A percentile compares a stretch with the other conserved stretches of the same genome.
These are phyloP conservation scores for Pontederia paniculata DNA, from an alignment of 176 grass and related monocot species.

Conservation along the genomic window DNA sequence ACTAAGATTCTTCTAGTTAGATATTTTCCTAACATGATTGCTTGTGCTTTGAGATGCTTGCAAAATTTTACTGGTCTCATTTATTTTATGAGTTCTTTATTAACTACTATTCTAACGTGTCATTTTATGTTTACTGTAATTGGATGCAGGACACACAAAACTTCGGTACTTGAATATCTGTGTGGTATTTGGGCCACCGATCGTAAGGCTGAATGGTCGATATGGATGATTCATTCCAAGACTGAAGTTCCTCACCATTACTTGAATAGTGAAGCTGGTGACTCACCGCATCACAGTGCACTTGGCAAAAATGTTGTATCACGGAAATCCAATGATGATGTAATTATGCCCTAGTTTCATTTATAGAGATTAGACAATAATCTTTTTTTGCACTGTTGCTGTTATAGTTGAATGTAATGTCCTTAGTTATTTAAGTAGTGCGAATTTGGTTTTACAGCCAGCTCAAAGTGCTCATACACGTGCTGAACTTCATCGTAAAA, in stretches of 20 bases:
- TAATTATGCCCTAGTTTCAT: constrained; percentile 29
- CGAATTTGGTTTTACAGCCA: constrained; percentile 37
- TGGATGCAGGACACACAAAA: constrained; percentile 50
- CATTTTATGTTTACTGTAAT: not conserved
- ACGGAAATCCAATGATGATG: constrained; percentile 49
- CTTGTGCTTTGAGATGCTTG: too few relatives aligned
- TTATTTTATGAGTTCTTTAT: too few relatives aligned
- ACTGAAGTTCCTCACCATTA: constrained; percentile 79
- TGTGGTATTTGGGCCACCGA: constrained; percentile 55
- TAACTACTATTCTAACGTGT: too few relatives aligned
- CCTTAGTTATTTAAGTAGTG: constrained; percentile 1
- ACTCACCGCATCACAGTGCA: constrained; percentile 55
- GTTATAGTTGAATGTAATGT: not conserved
- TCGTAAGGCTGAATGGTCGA: constrained; percentile 86
- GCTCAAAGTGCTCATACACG: constrained; percentile 48
- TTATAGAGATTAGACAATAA: constrained; percentile 5
- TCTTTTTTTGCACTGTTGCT: not conserved
- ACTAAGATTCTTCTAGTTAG: too few relatives aligned
- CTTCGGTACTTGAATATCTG: constrained; percentile 69
- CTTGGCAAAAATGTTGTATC: constrained; percentile 42
- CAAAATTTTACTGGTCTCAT: too few relatives aligned
- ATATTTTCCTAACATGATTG: too few relatives aligned
- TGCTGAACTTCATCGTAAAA: constrained; percentile 84
- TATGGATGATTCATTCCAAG: constrained; percentile 91
- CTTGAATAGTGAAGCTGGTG: constrained; percentile 40